Base-by-base conservation (phyloP, 208 protist species). In the Tritrichomonas foetus region DNA sequence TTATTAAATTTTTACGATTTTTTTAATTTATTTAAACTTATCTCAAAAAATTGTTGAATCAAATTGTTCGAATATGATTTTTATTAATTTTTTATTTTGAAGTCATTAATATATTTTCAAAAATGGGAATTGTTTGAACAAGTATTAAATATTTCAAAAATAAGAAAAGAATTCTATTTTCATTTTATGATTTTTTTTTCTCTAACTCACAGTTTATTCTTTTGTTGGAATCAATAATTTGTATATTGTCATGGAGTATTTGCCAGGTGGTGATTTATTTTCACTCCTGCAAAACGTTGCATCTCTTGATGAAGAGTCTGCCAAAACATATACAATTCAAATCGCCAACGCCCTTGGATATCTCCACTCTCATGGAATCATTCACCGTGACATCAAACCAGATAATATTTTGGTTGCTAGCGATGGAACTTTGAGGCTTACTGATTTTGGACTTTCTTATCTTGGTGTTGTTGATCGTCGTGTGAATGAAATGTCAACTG, bases 361-460 rank as follows among this genome's bases (percentile, higher is more conserved):
- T 61, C 30, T 89, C 8, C 78, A 89, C 16, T 53, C 44, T 5
- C 33, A n/a, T 22, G 47, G 47, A 20, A 89, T 89, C 27, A 89
- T 89, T 36, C 78, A 89, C 57, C 8, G 78, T 27, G 78, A 89
- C 16, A 20, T 89, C 44, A 89, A 89, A 57, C 78, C 78, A 11
- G 78, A 89, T 49, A 89, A 89, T 36, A 57, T 89, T 36, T 27
- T 89, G 2, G 57, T 89, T 89, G 41, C 41, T 11, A n/a, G 16
- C 27, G 78, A 89, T 89, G 78, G 78, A n/a, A 8, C 25, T 20
- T 39, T 89, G 0, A 53, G 41, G 39, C 78, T 89, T 30, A 89
- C 78, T 57, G 78, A 89, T 36, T 89, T 89, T 16, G 78, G 78
- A 27, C 44, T 89, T 27, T 89, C 78, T 41, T 49, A 89, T 57